Evolutionary conservation across 257 asterid genomes (phyloP).

Genomic region (Solanum peruvianum): DNA sequence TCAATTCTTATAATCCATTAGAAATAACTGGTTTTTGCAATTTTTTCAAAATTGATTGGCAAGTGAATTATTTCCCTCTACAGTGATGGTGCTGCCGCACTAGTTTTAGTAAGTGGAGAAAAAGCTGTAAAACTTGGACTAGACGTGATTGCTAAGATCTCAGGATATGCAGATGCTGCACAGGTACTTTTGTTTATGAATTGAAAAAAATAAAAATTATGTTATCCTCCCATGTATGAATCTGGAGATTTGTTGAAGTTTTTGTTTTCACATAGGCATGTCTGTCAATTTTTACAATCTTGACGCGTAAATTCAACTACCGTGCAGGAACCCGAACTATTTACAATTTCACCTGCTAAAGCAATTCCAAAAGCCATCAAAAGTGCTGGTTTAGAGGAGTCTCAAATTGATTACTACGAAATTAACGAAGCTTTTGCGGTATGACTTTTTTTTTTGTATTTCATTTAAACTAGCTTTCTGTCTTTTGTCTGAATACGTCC

Average conservation of each 20-base stretch:
- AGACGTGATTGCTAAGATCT: slow-evolving; percentile 70
- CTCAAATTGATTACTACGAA: slow-evolving; percentile 82
- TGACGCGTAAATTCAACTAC: not conserved
- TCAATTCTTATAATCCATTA: not conserved
- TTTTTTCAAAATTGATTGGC: not conserved
- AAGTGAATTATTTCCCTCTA: slow-evolving; percentile 3
- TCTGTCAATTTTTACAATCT: not conserved
- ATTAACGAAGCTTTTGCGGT: slow-evolving; percentile 97
- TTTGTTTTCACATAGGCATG: not conserved
- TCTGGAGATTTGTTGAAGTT: not conserved
- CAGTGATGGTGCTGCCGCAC: slow-evolving; percentile 99
- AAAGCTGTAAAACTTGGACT: slow-evolving; percentile 77
- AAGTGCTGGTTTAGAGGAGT: slow-evolving; percentile 73
- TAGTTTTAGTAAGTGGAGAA: slow-evolving; percentile 91
- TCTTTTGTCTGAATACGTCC: not conserved
- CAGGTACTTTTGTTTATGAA: slow-evolving; percentile 35
- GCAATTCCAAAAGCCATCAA: slow-evolving; percentile 94
- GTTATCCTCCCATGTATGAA: not conserved
- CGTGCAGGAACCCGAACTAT: slow-evolving; percentile 87
- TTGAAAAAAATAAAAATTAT: not conserved
- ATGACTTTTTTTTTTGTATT: slow-evolving; percentile 1
- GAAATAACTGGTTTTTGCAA: not conserved
- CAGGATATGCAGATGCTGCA: slow-evolving; percentile 98
- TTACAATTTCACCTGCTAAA: slow-evolving; percentile 88
- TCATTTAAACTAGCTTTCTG: not conserved